Percentiles rank a stretch among this genome's conserved stretches.
Evolutionary conservation across 495 filamentous ascomycete genomes (phyloP).

Genomic region (Penicillium dipodomyicola): DNA sequence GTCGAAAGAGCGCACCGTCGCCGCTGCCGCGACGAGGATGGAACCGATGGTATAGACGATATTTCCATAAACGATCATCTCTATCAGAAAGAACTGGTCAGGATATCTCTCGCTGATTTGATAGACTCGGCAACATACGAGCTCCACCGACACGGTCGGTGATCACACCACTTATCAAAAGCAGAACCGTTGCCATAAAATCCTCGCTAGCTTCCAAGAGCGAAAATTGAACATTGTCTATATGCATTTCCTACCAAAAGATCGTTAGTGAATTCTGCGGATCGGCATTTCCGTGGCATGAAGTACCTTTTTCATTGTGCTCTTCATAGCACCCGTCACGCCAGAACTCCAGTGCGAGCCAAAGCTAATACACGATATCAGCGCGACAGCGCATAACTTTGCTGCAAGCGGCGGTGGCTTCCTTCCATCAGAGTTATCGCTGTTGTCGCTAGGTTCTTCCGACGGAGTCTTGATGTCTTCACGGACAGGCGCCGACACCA

Average conservation of each 20-base stretch:
- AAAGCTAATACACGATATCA: constrained; percentile 46
- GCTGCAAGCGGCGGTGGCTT: constrained; percentile 33
- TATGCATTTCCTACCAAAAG: constrained; percentile 31
- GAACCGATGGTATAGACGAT: constrained; percentile 46
- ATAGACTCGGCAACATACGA: constrained; percentile 21
- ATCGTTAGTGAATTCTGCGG: background rate
- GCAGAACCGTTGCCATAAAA: constrained; percentile 45
- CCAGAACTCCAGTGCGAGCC: constrained; percentile 44
- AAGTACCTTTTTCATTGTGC: constrained; percentile 43
- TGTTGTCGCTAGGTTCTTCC: background rate
- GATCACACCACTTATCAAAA: constrained; percentile 42
- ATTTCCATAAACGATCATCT: constrained; percentile 47
- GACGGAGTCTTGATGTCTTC: background rate
- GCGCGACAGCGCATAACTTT: constrained; percentile 34
- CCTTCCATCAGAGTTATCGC: constrained; percentile 19
- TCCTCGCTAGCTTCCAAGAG: constrained; percentile 47
- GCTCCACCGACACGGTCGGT: constrained; percentile 48
- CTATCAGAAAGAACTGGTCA: constrained; percentile 13
- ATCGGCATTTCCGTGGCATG: background rate
- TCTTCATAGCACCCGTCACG: constrained; percentile 48
- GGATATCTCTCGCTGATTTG: background rate
- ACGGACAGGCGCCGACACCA: constrained; percentile 9
- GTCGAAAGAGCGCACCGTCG: constrained; percentile 39
- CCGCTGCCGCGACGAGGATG: constrained; percentile 44
- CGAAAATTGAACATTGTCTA: constrained; percentile 44